A percentile compares a stretch with the other conserved stretches of the same genome.
Evolutionary conservation across 208 protist genomes (phyloP).

Genomic region (Leishmania tarentolae): DNA sequence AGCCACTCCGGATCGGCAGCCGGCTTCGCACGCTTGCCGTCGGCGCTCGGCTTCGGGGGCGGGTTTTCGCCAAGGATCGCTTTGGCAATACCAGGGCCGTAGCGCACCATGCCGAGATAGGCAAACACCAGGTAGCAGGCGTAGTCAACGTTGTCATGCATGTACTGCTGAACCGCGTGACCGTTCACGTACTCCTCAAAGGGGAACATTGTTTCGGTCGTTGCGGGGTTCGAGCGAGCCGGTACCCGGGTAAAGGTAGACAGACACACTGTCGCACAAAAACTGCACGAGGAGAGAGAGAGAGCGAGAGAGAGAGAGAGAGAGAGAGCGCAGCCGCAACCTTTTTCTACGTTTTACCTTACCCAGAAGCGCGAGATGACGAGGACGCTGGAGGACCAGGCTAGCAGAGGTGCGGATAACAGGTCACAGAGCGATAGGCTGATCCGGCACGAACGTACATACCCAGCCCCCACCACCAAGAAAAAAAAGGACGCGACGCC

Average conservation of each 20-base stretch:
- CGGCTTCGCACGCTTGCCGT: constrained; percentile 38
- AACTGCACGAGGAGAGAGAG: constrained; percentile 7
- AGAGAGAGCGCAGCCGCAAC: background rate
- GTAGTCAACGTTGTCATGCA: constrained; percentile 37
- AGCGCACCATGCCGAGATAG: constrained; percentile 52
- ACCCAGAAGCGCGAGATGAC: background rate
- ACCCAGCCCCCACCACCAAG: background rate
- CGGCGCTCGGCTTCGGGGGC: constrained; percentile 17
- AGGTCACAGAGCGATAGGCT: background rate
- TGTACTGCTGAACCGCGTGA: constrained; percentile 36
- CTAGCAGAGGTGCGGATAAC: background rate
- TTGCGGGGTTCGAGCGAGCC: background rate
- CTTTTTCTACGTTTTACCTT: background rate
- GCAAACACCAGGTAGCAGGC: constrained; percentile 48
- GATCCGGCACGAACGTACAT: background rate
- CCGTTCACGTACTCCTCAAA: constrained; percentile 47
- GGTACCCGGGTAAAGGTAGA: background rate
- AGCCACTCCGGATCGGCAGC: constrained; percentile 49
- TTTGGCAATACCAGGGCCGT: constrained; percentile 48
- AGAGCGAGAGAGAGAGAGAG: constrained; percentile 12
- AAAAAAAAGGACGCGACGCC: background rate
- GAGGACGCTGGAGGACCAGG: background rate
- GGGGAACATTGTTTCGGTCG: constrained; percentile 31
- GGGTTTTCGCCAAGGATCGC: constrained; percentile 46
- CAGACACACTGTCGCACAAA: background rate